Conservation (phyloP, 2,329 filamentous ascomycete species). For the Pseudogymnoascus sp. region DNA sequence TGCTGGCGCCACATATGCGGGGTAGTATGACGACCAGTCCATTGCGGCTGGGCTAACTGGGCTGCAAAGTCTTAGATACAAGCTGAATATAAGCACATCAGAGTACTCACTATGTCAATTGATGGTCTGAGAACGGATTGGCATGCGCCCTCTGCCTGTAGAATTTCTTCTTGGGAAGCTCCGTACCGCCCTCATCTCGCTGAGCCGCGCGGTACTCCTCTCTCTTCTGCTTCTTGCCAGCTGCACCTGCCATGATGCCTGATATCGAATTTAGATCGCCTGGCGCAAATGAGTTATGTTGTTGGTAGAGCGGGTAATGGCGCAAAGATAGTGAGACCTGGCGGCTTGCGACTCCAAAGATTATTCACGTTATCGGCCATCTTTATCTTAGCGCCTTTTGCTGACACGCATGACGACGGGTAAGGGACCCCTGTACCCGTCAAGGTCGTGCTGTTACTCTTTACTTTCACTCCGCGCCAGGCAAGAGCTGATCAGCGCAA, state of each 20-base stretch:
- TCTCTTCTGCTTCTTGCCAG: conserved; percentile 56
- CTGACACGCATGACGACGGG: conserved; percentile 4
- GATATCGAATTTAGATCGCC: background rate
- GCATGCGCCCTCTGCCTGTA: conserved; percentile 95
- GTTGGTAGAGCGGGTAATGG: background rate
- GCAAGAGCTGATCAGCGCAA: conserved; percentile 3
- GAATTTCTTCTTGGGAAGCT: conserved; percentile 84
- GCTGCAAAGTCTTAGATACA: conserved; percentile 37
- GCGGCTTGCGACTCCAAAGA: conserved; percentile 2
- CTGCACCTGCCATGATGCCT: conserved; percentile 32
- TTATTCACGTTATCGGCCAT: conserved; percentile 6
- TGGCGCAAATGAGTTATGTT: background rate
- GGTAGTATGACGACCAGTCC: conserved; percentile 85
- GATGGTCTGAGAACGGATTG: conserved; percentile 95
- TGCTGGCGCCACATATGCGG: conserved; percentile 51
- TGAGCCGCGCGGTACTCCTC: conserved; percentile 53
- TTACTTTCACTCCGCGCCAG: background rate
- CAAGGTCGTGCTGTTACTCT: conserved; percentile 4
- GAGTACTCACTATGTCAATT: conserved; percentile 67
- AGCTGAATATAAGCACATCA: background rate
- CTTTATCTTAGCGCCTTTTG: conserved; percentile 6
- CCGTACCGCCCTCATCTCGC: conserved; percentile 35
- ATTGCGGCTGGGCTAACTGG: conserved; percentile 71
- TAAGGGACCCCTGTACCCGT: conserved; percentile 7
- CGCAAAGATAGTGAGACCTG: conserved; percentile 5